Base-by-base conservation (phyloP, 2,329 filamentous ascomycete species). In the Dothideomycetes sp. region DNA sequence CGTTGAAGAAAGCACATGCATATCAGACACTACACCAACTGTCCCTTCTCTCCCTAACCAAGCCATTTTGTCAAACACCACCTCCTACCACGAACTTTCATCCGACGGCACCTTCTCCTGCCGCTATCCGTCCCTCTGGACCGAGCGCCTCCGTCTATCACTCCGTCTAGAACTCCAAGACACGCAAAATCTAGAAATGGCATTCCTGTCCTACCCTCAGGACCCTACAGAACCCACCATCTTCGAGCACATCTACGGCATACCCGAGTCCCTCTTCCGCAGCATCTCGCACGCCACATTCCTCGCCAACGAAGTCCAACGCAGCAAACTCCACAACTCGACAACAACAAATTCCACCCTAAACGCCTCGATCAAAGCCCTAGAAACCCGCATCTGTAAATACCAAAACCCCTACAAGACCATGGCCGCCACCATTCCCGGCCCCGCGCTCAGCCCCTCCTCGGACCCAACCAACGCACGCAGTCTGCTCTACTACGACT, bases 281-380 rank as follows among this genome's bases (percentile, higher is more conserved):
- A 51, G 65, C 3, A 52, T 67, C 11, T 66, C 64, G 1, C 63
- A 65, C 41, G 64, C 63, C 1, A 65, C 62, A 2, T 51, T 63
- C 19, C 49, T 67, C 10, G 63, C 63, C 11, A 34, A 38, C n/a
- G 37, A 31, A 14, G 22, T 44, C 7, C 31, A 34, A 63, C 12
- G 36, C 12, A 36, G 29, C 14, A 33, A 30, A 18, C 31, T 22
- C 9, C 9, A 22, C 14, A 10, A 27, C 9, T 12, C 34, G 9
- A 14, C 29, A 5, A 34, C 19, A 29, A 19, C 32, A 30, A 33
- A 33, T 3, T 29, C 16, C 15, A 30, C 36, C 5, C 33, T 40
- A 9, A 34, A 22, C 8, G 33, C 36, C 11, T 32, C 34, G 19
- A 34, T 34, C 18, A 36, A 37, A 11, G 18, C 36, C 10, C 34